A percentile compares a stretch with the other conserved stretches of the same genome.
These are phyloP conservation scores for Aspergillus coremiiformis DNA, from an alignment of 495 filamentous ascomycete species.

Conservation along the genomic window DNA sequence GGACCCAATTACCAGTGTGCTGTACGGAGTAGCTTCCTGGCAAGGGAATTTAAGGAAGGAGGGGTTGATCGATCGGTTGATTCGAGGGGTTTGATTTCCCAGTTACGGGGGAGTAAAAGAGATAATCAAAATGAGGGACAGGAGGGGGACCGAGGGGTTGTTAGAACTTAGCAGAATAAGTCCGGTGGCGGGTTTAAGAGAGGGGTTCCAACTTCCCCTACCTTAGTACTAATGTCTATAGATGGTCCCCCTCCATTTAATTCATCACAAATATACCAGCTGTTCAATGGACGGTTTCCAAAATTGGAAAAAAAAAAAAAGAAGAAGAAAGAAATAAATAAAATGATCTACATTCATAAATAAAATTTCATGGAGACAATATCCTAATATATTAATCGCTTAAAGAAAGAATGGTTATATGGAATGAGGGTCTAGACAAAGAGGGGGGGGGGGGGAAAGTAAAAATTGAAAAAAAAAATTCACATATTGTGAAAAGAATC, in stretches of 20 bases:
- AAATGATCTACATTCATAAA: background rate
- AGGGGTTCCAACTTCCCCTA: conserved; percentile 1
- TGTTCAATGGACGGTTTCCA: background rate
- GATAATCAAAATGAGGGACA: background rate
- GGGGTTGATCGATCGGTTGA: conserved; percentile 11
- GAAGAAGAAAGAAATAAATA: background rate
- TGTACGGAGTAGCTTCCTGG: background rate
- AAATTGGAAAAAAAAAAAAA: background rate
- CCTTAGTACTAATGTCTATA: too few species aligned
- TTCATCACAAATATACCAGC: conserved; percentile 3
- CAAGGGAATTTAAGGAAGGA: conserved; percentile 9
- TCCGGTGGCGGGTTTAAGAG: conserved; percentile 15
- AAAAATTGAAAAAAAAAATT: conserved; percentile 3
- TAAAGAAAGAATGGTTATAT: conserved; percentile 9
- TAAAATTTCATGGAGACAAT: conserved; percentile 1
- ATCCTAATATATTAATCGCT: background rate
- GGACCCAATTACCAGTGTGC: background rate
- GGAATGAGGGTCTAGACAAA: conserved; percentile 6
- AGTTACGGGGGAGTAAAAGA: background rate
- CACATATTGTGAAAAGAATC: background rate
- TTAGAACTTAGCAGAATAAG: background rate
- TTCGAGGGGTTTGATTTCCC: background rate
- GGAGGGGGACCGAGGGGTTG: conserved; percentile 17
- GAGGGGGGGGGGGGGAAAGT: too few species aligned
- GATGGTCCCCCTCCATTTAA: background rate